These are phyloP conservation scores for Serendipita sp. DNA, from an alignment of 768 basidiomycete species.

Conservation along the genomic window DNA sequence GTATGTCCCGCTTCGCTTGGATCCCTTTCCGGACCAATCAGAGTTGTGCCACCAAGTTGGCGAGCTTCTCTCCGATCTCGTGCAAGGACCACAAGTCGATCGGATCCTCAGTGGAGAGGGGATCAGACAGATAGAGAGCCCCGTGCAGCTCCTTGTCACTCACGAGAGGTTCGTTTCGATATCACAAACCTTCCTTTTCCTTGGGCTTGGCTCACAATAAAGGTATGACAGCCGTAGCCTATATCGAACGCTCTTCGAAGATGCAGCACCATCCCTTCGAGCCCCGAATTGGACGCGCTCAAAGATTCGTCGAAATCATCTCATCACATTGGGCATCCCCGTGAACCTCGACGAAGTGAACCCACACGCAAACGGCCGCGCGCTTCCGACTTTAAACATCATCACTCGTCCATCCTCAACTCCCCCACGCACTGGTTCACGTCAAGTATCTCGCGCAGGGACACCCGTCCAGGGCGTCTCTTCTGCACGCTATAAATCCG, in stretches of 20 bases:
- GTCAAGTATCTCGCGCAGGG: constrained; percentile 36
- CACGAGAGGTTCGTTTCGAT: constrained; percentile 45
- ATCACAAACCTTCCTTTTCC: background rate
- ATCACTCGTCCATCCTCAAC: constrained; percentile 69
- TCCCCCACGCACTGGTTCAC: constrained; percentile 42
- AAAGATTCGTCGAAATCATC: constrained; percentile 74
- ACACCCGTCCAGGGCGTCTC: constrained; percentile 17
- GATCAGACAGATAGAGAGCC: constrained; percentile 66
- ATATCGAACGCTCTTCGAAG: constrained; percentile 50
- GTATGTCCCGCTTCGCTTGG: constrained; percentile 41
- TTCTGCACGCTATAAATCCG: constrained; percentile 9
- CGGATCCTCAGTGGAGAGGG: constrained; percentile 48
- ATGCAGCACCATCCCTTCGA: constrained; percentile 57
- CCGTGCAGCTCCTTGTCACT: constrained; percentile 61
- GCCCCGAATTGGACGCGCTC: constrained; percentile 94
- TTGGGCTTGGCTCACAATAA: constrained; percentile 3
- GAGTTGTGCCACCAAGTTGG: constrained; percentile 49
- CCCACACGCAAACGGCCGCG: constrained; percentile 45
- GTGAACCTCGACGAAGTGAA: constrained; percentile 90
- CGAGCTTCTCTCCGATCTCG: constrained; percentile 49
- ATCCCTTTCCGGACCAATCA: constrained; percentile 44
- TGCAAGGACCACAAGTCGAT: constrained; percentile 36
- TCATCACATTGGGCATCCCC: constrained; percentile 83
- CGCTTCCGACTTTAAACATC: constrained; percentile 68
- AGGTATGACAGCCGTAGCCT: constrained; percentile 52